phyloP scores from a whole-genome alignment of 148 eudicot genomes.

The Polygonum maritimum region DNA sequence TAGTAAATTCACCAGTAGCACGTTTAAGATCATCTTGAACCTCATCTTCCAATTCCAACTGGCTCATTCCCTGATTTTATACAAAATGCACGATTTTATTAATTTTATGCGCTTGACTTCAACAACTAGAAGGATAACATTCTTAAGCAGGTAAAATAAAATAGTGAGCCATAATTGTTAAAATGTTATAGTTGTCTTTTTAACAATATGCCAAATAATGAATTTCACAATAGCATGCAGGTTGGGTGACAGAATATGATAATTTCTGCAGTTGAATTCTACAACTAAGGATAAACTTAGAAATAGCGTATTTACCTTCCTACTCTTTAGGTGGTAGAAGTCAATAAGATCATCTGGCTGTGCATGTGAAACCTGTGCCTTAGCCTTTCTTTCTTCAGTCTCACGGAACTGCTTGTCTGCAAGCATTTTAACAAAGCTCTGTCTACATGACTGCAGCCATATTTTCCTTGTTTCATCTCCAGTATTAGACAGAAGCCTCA shows the following conservation, averaged over 20 bases:
- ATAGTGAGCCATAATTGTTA: neutral
- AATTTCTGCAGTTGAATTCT: neutral
- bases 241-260: neutral
- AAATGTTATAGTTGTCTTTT: neutral
- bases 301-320: constrained; percentile 48
- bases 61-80: constrained; percentile 81
- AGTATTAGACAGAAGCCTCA: constrained; percentile 67
- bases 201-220: neutral
- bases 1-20: constrained; percentile 86
- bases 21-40: constrained; percentile 96
- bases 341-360: constrained; percentile 98
- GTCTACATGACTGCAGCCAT: constrained; percentile 84
- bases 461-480: constrained; percentile 65
- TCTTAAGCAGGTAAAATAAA: constrained; percentile 4
- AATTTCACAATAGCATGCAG: neutral
- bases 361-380: constrained; percentile 74
- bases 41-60: constrained; percentile 90
- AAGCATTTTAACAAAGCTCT: constrained; percentile 90
- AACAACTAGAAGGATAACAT: neutral
- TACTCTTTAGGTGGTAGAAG: constrained; percentile 92
- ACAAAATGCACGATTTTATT: neutral
- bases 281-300: neutral
- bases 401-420: constrained; percentile 87
- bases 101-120: neutral
- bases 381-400: constrained; percentile 83